These are phyloP conservation scores for Amylostereum areolatum DNA, from an alignment of 1,284 basidiomycete genomes.

Conservation along the genomic window DNA sequence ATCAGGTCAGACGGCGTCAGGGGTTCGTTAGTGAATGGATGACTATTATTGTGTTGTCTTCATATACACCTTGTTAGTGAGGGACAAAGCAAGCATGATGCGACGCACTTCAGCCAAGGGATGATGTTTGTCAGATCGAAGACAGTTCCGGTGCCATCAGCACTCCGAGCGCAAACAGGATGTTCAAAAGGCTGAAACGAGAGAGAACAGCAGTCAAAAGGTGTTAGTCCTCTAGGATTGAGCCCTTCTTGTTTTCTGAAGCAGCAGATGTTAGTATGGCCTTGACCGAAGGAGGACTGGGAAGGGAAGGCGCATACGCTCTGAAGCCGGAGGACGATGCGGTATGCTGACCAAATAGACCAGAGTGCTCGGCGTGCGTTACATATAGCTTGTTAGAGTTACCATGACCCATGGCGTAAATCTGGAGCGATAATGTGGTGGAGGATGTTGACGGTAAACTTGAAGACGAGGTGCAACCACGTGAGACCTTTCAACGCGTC, in stretches of 20 bases:
- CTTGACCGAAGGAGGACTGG: background rate
- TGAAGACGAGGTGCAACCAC: too few species aligned
- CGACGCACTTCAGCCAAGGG: conserved; percentile 85
- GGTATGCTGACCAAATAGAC: conserved; percentile 71
- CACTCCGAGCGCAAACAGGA: conserved; percentile 82
- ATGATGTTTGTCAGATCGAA: conserved; percentile 89
- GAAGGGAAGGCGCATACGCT: conserved; percentile 38
- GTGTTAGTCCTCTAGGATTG: conserved; percentile 57
- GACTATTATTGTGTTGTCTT: conserved; percentile 71
- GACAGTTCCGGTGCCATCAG: conserved; percentile 74
- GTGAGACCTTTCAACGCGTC: too few species aligned
- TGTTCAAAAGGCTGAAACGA: conserved; percentile 88
- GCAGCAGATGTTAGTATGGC: background rate
- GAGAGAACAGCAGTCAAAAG: conserved; percentile 90
- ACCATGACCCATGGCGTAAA: conserved; percentile 68
- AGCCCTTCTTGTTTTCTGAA: conserved; percentile 61
- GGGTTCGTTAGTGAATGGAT: conserved; percentile 85
- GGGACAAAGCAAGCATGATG: conserved; percentile 1
- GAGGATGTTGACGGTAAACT: too few species aligned
- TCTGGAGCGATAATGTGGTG: background rate
- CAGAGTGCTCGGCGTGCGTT: conserved; percentile 79
- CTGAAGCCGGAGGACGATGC: conserved; percentile 67
- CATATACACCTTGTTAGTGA: conserved; percentile 7
- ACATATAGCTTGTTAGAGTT: conserved; percentile 83
- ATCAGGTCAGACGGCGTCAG: conserved; percentile 79